These are phyloP conservation scores for Starmerella scarabaei DNA, from an alignment of 805 yeast genomes.

Conservation along the genomic window DNA sequence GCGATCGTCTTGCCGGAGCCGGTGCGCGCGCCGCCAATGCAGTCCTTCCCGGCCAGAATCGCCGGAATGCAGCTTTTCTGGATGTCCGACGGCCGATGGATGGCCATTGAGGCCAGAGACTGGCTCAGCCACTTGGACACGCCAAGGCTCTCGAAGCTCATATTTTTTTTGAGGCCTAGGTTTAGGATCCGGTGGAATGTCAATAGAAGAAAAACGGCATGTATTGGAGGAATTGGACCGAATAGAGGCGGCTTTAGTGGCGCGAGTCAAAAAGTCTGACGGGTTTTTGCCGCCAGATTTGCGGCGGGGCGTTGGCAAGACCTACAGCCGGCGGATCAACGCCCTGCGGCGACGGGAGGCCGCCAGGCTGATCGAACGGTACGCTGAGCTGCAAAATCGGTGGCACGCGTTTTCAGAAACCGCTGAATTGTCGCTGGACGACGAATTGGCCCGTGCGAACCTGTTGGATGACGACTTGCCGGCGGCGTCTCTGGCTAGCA, in stretches of 20 bases:
- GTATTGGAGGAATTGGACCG: conserved; percentile 46
- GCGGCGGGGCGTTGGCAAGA: not conserved
- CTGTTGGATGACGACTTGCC: conserved; percentile 7
- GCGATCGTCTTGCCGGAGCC: conserved; percentile 98
- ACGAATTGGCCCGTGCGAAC: conserved; percentile 5
- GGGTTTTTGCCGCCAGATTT: conserved; percentile 11
- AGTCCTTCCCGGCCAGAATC: conserved; percentile 69
- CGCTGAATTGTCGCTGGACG: not conserved
- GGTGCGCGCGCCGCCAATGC: conserved; percentile 96
- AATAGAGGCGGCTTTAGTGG: conserved; percentile 53
- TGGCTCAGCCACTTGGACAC: conserved; percentile 79
- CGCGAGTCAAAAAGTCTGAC: conserved; percentile 34
- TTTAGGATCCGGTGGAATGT: not conserved
- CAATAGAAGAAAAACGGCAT: conserved; percentile 20
- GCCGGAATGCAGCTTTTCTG: conserved; percentile 83
- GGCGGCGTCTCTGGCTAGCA: not conserved
- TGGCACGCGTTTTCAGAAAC: not conserved
- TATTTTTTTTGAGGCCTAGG: conserved; percentile 4
- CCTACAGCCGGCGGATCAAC: conserved; percentile 10
- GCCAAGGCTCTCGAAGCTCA: conserved; percentile 49
- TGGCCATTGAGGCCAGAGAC: conserved; percentile 67
- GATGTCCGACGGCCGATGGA: conserved; percentile 70
- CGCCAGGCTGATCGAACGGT: conserved; percentile 1
- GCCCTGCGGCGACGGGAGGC: conserved; percentile 15
- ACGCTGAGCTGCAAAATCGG: not conserved